phyloP scores from a whole-genome alignment of 2,329 filamentous ascomycete genomes.

The Helicocarpus griseus region DNA sequence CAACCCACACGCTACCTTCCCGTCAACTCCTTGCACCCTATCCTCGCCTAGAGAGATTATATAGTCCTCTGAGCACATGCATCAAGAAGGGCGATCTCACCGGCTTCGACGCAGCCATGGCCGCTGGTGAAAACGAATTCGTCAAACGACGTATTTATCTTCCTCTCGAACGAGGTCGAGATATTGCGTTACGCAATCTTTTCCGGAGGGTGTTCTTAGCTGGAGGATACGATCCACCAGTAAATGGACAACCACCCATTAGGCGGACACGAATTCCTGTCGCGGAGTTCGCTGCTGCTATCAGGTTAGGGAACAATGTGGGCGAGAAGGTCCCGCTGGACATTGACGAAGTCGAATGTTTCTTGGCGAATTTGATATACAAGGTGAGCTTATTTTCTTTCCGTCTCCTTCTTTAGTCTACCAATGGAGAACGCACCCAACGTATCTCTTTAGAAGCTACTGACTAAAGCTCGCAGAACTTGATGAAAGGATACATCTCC shows the following conservation, averaged over 20 bases:
- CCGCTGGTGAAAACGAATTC: slow-evolving; percentile 79
- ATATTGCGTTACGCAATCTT: slow-evolving; percentile 84
- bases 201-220: slow-evolving; percentile 83
- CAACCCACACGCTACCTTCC: slow-evolving; percentile 73
- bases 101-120: slow-evolving; percentile 73
- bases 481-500: slow-evolving; percentile 98
- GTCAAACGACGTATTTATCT: slow-evolving; percentile 90
- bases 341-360: slow-evolving; percentile 86
- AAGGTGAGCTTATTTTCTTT: slow-evolving; percentile 53
- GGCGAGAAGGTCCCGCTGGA: slow-evolving; percentile 54
- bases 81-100: slow-evolving; percentile 76
- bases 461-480: slow-evolving; percentile 46
- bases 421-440: not conserved
- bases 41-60: slow-evolving; percentile 66
- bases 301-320: slow-evolving; percentile 58
- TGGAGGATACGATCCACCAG: slow-evolving; percentile 69
- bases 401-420: not conserved
- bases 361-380: slow-evolving; percentile 95
- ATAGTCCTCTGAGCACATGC: slow-evolving; percentile 65
- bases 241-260: slow-evolving; percentile 55
- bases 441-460: not conserved
- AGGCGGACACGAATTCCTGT: slow-evolving; percentile 68
- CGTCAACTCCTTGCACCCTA: slow-evolving; percentile 60
- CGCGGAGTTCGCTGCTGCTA: slow-evolving; percentile 72
- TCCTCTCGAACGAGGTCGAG: slow-evolving; percentile 81